phyloP scores from a whole-genome alignment of 177 flowering plant genomes.

The Telopea speciosissima region DNA sequence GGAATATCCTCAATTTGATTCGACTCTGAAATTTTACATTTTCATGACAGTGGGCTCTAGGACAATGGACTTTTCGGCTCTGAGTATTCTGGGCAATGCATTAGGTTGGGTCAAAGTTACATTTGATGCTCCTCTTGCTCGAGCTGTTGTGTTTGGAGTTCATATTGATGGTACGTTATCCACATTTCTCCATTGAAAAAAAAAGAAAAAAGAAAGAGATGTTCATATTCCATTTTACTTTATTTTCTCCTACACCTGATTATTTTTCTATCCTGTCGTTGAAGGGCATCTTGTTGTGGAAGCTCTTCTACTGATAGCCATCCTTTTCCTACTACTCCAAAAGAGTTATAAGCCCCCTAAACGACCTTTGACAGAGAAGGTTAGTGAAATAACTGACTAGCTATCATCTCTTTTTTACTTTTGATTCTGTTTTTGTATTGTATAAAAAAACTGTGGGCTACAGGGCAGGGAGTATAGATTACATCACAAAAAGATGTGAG shows the following conservation, averaged over 20 bases:
- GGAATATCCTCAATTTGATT: background rate
- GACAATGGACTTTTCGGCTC: constrained; percentile 25
- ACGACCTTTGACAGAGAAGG: constrained; percentile 76
- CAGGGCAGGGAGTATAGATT: too few species aligned
- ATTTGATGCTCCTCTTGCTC: constrained; percentile 61
- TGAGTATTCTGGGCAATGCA: constrained; percentile 29
- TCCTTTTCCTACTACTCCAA: constrained; percentile 64
- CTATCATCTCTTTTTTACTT: too few species aligned
- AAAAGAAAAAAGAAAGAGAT: too few species aligned
- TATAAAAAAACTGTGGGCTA: too few species aligned
- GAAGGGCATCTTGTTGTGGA: constrained; percentile 88
- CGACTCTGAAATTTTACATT: constrained; percentile 5
- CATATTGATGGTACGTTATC: constrained; percentile 58
- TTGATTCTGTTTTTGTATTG: too few species aligned
- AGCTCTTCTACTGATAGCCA: constrained; percentile 68
- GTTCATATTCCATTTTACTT: background rate
- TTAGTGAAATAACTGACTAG: constrained; percentile 15
- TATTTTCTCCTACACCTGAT: background rate
- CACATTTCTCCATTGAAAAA: background rate
- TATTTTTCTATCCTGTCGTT: constrained; percentile 15
- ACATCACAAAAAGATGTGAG: too few species aligned
- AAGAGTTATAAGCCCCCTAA: constrained; percentile 98
- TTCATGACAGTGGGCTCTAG: background rate
- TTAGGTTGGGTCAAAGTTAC: constrained; percentile 45
- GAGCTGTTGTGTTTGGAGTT: constrained; percentile 86